Conservation (phyloP, 2,329 filamentous ascomycete species). For the Aureobasidium melanogenum region DNA sequence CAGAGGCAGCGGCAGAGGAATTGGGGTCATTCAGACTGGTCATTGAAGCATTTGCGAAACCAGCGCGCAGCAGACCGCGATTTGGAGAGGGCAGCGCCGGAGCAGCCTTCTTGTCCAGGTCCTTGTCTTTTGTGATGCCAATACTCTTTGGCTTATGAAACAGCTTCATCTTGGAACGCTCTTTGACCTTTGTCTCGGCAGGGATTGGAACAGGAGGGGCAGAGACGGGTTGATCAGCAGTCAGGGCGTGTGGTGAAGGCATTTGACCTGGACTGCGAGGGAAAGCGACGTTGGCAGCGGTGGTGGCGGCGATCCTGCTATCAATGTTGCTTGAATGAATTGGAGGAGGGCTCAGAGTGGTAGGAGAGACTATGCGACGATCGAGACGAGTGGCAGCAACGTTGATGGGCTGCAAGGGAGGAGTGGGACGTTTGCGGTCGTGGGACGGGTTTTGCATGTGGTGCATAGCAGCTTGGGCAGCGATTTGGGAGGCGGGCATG, state of each 20-base stretch:
- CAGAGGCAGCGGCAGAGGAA: slow-evolving; percentile 41
- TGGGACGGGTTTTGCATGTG: slow-evolving; percentile 19
- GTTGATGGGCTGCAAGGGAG: slow-evolving; percentile 50
- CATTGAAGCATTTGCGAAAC: slow-evolving; percentile 58
- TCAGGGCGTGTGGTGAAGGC: slow-evolving; percentile 29
- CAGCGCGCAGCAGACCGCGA: slow-evolving; percentile 53
- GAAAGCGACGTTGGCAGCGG: slow-evolving; percentile 66
- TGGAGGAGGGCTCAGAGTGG: slow-evolving; percentile 1
- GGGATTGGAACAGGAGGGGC: slow-evolving; percentile 24
- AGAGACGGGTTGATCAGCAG: slow-evolving; percentile 18
- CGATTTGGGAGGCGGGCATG: slow-evolving; percentile 64
- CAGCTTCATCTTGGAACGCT: slow-evolving; percentile 73
- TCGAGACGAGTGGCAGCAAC: slow-evolving; percentile 18
- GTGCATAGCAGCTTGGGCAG: slow-evolving; percentile 69
- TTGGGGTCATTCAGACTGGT: slow-evolving; percentile 57
- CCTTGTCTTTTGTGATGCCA: slow-evolving; percentile 58
- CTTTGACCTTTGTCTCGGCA: slow-evolving; percentile 50
- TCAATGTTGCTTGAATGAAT: not conserved
- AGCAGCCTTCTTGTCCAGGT: slow-evolving; percentile 45
- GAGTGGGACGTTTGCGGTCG: slow-evolving; percentile 62
- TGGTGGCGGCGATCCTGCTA: slow-evolving; percentile 49
- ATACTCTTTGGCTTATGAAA: slow-evolving; percentile 73
- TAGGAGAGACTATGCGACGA: slow-evolving; percentile 9
- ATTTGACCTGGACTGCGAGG: slow-evolving; percentile 47
- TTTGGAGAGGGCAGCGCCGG: slow-evolving; percentile 61